Evolutionary conservation across 129 eudicot genomes (phyloP), one percentile per base, ranked within the genome.

Genomic region (Mikania micrantha): DNA sequence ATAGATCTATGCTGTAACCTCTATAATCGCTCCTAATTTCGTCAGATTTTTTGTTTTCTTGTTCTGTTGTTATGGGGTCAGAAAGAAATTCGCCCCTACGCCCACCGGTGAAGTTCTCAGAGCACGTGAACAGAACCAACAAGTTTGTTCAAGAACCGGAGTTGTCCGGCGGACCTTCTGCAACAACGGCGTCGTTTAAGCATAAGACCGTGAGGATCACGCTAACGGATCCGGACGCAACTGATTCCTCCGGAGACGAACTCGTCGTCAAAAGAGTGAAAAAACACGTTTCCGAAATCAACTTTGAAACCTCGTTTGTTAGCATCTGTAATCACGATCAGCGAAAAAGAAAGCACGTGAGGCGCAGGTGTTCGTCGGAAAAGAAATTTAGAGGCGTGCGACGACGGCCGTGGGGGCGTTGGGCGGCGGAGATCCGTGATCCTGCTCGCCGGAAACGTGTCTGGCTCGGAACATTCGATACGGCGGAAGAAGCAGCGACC

Each of bases 401-500:
- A 0, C 77, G 70, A n/a, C 70, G 88, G 60, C 94, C 94, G 48
- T 86, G 88, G 88, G 94, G 94, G 13, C 68, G 85, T 7, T 86
- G 86, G 85, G 88, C 88, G 4, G 86, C 88, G 2, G 88, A 86
- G 85, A 86, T 86, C 66, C 88, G 88, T 2, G 94, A 86, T 67
- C 88, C 86, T 50, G 27, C 66, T 9, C 70, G 58, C 5, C 39
- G 86, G 53, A 86, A 86, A 11, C 82, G 88, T 41, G 61, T 86
- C 9, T 86, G 88, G 88, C 81, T 86, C 0, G 94, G 94, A 0
- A 86, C 94, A 12, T 86, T 62, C 50, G 85, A 83, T 48, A 83
- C 94, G 0, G 80, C 88, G 0, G 88, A 83, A 9, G 88, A 86
- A 61, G 94, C 94, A 0, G 94, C 94, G 6, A 63, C 79, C 20